Conservation (phyloP, 306 rosid species). For the Vicia sativa region DNA sequence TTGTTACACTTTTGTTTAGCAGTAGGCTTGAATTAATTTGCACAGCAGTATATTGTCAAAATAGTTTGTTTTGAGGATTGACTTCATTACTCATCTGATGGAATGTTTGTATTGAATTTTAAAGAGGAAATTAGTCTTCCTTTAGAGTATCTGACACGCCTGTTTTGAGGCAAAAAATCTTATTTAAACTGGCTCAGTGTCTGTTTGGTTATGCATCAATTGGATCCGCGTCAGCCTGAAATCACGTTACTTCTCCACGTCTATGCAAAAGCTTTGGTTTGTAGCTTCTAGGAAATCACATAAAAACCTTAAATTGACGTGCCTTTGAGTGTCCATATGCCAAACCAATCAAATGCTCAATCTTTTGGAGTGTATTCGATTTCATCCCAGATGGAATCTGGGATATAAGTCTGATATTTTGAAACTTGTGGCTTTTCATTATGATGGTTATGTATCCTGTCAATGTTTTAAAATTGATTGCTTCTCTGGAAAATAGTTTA, state of each 20-base stretch:
- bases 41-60: neutral
- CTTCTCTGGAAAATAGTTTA: neutral
- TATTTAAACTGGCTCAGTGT: neutral
- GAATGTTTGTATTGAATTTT: neutral
- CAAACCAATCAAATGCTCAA: neutral
- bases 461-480: neutral
- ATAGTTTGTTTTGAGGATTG: slow-evolving; percentile 26
- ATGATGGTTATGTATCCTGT: neutral
- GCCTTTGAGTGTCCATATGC: too few relatives aligned
- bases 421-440: neutral
- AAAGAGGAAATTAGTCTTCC: neutral
- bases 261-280: too few relatives aligned
- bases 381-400: neutral
- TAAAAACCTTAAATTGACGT: too few relatives aligned
- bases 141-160: neutral
- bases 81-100: slow-evolving; percentile 5
- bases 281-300: too few relatives aligned
- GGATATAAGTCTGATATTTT: neutral
- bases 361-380: slow-evolving; percentile 16
- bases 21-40: neutral
- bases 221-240: too few relatives aligned
- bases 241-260: too few relatives aligned
- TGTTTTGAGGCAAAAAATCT: neutral
- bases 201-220: too few relatives aligned
- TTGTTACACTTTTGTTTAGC: neutral